A percentile compares a stretch with the other conserved stretches of the same genome.
Conservation (phyloP, 352 stramenopile species). For the Phytophthora ohioensis region DNA sequence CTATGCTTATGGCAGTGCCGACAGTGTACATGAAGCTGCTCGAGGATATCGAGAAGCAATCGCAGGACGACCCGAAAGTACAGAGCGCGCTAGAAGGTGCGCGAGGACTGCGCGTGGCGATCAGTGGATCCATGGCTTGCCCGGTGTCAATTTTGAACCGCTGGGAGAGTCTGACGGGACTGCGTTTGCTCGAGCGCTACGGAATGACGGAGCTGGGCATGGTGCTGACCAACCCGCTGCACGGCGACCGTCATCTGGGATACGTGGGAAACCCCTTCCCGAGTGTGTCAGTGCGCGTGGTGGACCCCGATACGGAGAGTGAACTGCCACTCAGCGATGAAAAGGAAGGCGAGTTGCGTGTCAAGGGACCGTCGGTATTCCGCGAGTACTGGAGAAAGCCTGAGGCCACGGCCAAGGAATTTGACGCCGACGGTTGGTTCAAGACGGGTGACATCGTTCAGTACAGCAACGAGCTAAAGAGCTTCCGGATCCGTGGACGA, state of each 20-base stretch:
- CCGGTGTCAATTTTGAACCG: conserved; percentile 78
- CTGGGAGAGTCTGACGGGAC: conserved; percentile 86
- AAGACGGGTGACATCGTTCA: conserved; percentile 92
- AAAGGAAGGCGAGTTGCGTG: conserved; percentile 82
- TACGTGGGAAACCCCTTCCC: conserved; percentile 89
- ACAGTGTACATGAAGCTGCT: conserved; percentile 93
- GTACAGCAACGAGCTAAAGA: conserved; percentile 72
- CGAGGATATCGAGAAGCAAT: conserved; percentile 64
- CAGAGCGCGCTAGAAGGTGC: conserved; percentile 26
- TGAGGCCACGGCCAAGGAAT: conserved; percentile 86
- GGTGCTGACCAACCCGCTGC: conserved; percentile 89
- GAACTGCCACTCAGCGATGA: conserved; percentile 50
- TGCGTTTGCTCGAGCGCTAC: conserved; percentile 90
- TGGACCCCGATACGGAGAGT: conserved; percentile 75
- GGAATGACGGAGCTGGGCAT: conserved; percentile 95
- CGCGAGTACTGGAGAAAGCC: conserved; percentile 87
- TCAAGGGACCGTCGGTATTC: conserved; percentile 90
- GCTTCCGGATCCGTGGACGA: conserved; percentile 90
- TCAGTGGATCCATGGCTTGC: conserved; percentile 90
- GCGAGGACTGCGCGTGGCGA: conserved; percentile 56
- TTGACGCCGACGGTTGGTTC: conserved; percentile 90
- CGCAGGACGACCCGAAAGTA: conserved; percentile 26
- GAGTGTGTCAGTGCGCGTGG: conserved; percentile 80
- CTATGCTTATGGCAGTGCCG: conserved; percentile 92
- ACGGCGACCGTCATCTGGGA: conserved; percentile 73